These are phyloP conservation scores for Cavenderia fasciculata DNA, from an alignment of 78 protist species.

Conservation along the genomic window DNA sequence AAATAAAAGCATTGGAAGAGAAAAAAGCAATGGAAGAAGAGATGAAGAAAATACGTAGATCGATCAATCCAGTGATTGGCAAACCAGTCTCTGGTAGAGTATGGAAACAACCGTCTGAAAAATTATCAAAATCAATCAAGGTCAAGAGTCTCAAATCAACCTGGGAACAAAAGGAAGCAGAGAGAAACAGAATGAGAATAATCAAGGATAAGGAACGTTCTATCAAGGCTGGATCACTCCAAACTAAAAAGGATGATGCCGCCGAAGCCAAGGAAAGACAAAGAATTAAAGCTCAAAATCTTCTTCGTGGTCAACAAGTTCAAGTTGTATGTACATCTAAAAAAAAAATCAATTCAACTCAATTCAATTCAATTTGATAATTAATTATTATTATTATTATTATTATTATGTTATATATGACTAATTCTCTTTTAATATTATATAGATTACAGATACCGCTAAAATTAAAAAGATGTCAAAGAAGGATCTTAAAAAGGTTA, in stretches of 20 bases:
- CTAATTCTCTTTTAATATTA: no score
- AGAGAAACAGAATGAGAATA: not conserved
- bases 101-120: conserved; percentile 55
- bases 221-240: conserved; percentile 4
- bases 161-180: conserved; percentile 17
- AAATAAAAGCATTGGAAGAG: no score
- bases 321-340: conserved; percentile 67
- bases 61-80: not conserved
- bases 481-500: conserved; percentile 1
- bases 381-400: no score
- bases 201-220: conserved; percentile 41
- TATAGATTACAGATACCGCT: not conserved
- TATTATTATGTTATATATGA: no score
- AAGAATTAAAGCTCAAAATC: conserved; percentile 23
- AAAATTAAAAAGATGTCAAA: conserved; percentile 6
- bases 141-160: conserved; percentile 14
- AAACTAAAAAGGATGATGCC: not conserved
- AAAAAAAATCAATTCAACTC: no score
- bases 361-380: no score
- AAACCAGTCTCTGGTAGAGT: conserved; percentile 78
- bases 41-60: no score
- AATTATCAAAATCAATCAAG: conserved; percentile 11
- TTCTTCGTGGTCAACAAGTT: conserved; percentile 13
- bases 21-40: no score
- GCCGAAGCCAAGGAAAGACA: conserved; percentile 22